Base-by-base conservation (phyloP, 768 basidiomycete genomes). In the Termitomyces sp. region DNA sequence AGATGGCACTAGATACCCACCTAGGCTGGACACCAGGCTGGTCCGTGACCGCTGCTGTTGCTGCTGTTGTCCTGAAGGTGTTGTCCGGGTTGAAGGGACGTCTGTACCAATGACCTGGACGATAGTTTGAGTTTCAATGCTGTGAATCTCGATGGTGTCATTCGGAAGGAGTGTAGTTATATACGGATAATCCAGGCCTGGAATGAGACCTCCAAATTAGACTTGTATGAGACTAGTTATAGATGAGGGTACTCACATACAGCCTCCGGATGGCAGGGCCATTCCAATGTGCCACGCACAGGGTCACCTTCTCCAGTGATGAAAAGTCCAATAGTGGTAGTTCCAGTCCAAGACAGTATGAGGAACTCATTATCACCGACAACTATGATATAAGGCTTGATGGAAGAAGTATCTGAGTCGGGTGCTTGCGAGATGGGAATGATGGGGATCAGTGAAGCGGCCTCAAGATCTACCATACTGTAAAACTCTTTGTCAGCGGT, bases 231-330 rank as follows among this genome's bases (percentile, higher is more conserved):
- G 47, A 35, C 14, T 32, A 47, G 10, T 42, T 26, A 43, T 7
- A 38, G n/a, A 35, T 40, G 30, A 33, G 20, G 53, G 4, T 36
- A 82, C 89, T 66, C 65, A 94, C 92, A 86, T 38, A 93, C 74
- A 20, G 85, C 80, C 24, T 84, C 73, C 0, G 94, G 92, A 75
- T 95, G 86, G 51, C 76, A 81, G 3, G 84, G 79, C 92, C 93
- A 97, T 67, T 92, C 83, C 45, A 97, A 73, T 2, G 94, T 95
- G 2, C 94, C 94, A 47, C 94, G 80, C 8, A 93, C 87, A 5
- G 95, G 93, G 69, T 96, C 94, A 0, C 93, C 94, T 2, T 84
- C 81, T 0, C 85, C 82, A 14, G 82, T 92, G 62, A 98, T 78
- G 64, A 98, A 98, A 10, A 98, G 74, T 0, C 95, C 95, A 42